phyloP scores from a whole-genome alignment of 495 filamentous ascomycete species.

The Pseudevernia furfuracea region DNA sequence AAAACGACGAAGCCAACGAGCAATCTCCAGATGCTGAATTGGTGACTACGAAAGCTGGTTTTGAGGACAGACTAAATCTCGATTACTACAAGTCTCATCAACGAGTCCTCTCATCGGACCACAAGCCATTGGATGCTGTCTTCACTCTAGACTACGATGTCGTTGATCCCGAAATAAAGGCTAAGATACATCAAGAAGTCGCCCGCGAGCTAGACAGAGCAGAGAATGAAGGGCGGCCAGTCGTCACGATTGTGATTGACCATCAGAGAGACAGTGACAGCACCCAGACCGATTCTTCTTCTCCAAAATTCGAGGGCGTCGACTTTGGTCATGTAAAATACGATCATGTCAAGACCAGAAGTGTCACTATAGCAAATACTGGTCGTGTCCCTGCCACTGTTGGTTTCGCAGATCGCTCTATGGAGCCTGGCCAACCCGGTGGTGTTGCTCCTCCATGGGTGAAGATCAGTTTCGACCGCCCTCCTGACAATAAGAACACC shows the following conservation, averaged over 20 bases:
- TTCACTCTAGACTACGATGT: conserved; percentile 79
- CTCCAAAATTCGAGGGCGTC: conserved; percentile 48
- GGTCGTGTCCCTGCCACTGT: conserved; percentile 69
- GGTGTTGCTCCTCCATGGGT: conserved; percentile 56
- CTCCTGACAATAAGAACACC: conserved; percentile 32
- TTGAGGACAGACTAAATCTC: conserved; percentile 55
- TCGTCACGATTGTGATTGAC: conserved; percentile 78
- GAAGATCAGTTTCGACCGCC: conserved; percentile 50
- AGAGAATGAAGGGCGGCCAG: conserved; percentile 86
- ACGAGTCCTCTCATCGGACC: conserved; percentile 82
- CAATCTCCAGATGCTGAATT: conserved; percentile 31
- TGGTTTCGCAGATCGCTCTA: conserved; percentile 62
- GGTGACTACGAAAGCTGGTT: conserved; percentile 47
- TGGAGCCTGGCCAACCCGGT: conserved; percentile 37
- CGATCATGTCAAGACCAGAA: conserved; percentile 53
- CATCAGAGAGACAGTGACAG: conserved; percentile 33
- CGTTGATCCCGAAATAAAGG: conserved; percentile 73
- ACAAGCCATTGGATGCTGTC: conserved; percentile 78
- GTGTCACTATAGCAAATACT: conserved; percentile 84
- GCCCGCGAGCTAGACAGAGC: conserved; percentile 79
- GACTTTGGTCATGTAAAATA: conserved; percentile 70
- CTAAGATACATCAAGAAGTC: conserved; percentile 77
- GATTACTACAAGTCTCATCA: conserved; percentile 84
- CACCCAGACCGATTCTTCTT: conserved; percentile 19
- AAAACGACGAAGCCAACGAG: conserved; percentile 49